A percentile compares a stretch with the other conserved stretches of the same genome.
These are phyloP conservation scores for Clarireedia paspali DNA, from an alignment of 2,329 filamentous ascomycete species.

Conservation along the genomic window DNA sequence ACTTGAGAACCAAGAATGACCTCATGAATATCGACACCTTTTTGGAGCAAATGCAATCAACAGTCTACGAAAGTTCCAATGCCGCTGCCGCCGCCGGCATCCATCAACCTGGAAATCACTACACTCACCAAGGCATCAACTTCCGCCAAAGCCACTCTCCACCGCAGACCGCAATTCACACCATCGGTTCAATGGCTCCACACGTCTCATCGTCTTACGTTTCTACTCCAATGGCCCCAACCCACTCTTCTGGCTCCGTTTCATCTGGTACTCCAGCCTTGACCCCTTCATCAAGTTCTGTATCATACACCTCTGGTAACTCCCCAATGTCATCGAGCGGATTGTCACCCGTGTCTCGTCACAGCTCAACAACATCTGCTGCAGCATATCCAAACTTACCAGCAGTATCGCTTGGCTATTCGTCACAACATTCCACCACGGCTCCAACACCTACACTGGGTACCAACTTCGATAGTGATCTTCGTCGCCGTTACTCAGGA, in stretches of 20 bases:
- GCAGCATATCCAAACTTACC: slow-evolving; percentile 71
- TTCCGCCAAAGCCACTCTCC: slow-evolving; percentile 52
- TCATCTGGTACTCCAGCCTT: slow-evolving; percentile 61
- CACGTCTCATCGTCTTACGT: slow-evolving; percentile 35
- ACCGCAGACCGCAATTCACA: slow-evolving; percentile 30
- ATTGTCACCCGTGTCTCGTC: slow-evolving; percentile 58
- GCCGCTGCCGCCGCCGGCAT: slow-evolving; percentile 73
- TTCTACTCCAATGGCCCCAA: slow-evolving; percentile 49
- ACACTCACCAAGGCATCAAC: slow-evolving; percentile 46
- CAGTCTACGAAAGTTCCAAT: slow-evolving; percentile 87
- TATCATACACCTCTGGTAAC: slow-evolving; percentile 72
- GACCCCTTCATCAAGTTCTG: slow-evolving; percentile 66
- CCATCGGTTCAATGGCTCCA: slow-evolving; percentile 21
- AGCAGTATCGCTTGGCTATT: slow-evolving; percentile 62
- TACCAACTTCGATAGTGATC: slow-evolving; percentile 54
- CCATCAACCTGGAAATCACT: slow-evolving; percentile 64
- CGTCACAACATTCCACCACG: slow-evolving; percentile 53
- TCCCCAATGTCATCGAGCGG: slow-evolving; percentile 62
- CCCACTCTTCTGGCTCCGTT: slow-evolving; percentile 45
- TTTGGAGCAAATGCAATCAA: slow-evolving; percentile 91
- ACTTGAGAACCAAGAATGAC: slow-evolving; percentile 87
- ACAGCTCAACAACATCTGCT: slow-evolving; percentile 45
- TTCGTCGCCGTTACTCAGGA: slow-evolving; percentile 58
- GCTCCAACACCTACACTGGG: slow-evolving; percentile 62
- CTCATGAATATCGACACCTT: slow-evolving; percentile 90